A percentile compares a stretch with the other conserved stretches of the same genome.
Conservation (phyloP, 352 stramenopile species). For the Pythium grandisporangium region DNA sequence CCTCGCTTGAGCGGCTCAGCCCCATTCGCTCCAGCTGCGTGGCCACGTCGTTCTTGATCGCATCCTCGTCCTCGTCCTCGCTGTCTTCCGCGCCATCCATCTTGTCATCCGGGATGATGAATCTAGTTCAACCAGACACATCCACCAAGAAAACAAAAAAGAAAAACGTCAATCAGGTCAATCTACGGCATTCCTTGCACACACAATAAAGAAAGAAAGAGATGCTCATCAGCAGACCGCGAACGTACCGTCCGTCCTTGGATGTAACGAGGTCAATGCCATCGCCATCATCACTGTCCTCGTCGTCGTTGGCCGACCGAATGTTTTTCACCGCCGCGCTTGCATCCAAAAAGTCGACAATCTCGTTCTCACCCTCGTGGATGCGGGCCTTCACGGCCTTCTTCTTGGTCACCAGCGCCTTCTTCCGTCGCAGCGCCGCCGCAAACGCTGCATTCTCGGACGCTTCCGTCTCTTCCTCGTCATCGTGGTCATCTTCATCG, state of each 20-base stretch:
- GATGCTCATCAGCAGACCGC: too few species aligned
- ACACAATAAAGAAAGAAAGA: background rate
- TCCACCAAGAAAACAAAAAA: too few species aligned
- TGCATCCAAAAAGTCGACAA: conserved; percentile 91
- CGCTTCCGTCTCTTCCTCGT: conserved; percentile 46
- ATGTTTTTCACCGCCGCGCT: conserved; percentile 88
- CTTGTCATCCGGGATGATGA: conserved; percentile 71
- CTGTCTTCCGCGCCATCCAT: conserved; percentile 37
- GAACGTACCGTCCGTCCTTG: conserved; percentile 85
- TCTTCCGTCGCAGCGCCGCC: conserved; percentile 74
- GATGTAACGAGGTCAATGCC: conserved; percentile 86
- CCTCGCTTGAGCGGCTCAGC: conserved; percentile 27
- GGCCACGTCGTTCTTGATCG: conserved; percentile 78
- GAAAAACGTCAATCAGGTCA: background rate
- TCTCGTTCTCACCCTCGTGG: conserved; percentile 78
- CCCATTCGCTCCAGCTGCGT: conserved; percentile 79
- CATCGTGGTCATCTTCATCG: conserved; percentile 65
- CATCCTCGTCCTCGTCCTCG: conserved; percentile 58
- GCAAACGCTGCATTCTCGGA: conserved; percentile 73
- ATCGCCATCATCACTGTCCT: conserved; percentile 47
- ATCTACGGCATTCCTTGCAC: background rate
- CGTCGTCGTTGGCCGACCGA: conserved; percentile 34
- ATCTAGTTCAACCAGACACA: too few species aligned
- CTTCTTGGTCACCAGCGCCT: conserved; percentile 60
- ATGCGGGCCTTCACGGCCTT: conserved; percentile 38